Conservation (phyloP, 1,284 basidiomycete species). For the Cutaneotrichosporon spelunceum region DNA sequence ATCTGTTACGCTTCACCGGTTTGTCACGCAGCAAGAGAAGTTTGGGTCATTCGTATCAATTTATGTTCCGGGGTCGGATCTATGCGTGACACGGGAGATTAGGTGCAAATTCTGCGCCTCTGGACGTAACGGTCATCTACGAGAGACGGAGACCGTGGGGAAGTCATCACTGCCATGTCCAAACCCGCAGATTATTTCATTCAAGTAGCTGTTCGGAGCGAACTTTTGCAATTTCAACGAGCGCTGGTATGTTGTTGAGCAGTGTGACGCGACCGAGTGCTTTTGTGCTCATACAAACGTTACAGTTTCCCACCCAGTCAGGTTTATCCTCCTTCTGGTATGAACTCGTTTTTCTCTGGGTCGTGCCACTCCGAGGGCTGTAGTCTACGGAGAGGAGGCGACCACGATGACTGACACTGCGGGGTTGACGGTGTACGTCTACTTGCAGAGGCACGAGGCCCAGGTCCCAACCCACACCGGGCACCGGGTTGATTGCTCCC, state of each 20-base stretch:
- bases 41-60: neutral
- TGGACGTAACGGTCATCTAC: neutral
- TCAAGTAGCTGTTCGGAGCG: neutral
- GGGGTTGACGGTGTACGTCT: neutral
- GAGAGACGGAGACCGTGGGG: no score
- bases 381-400: neutral
- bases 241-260: neutral
- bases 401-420: neutral
- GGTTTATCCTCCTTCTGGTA: neutral
- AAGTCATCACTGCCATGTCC: neutral
- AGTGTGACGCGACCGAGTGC: neutral
- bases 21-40: neutral
- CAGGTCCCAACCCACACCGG: neutral
- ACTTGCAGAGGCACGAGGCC: neutral
- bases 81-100: neutral
- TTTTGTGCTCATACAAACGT: neutral
- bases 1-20: neutral
- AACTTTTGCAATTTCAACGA: no score
- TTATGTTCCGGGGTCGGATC: neutral
- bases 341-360: conserved; percentile 1
- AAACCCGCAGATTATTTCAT: neutral
- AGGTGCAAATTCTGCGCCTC: neutral
- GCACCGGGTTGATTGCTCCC: neutral
- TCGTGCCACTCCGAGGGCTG: neutral
- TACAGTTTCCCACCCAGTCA: neutral